These are phyloP conservation scores for Tolypocladium ophioglossoides DNA, from an alignment of 2,329 filamentous ascomycete species.

Conservation along the genomic window DNA sequence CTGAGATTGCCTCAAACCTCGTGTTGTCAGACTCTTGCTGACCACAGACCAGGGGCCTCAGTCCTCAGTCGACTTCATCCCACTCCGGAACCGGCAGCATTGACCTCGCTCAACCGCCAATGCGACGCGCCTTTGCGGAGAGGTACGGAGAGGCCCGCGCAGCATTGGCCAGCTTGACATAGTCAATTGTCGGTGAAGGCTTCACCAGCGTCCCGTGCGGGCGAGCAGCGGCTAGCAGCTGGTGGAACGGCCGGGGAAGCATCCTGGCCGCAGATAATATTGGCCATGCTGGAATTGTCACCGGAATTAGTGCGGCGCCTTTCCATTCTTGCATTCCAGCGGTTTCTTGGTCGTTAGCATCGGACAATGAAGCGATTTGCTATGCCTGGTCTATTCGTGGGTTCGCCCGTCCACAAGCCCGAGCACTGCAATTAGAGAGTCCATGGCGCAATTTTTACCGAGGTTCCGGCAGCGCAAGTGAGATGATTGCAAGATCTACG, in stretches of 20 bases:
- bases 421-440: neutral
- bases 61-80: neutral
- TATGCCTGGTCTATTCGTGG: neutral
- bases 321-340: neutral
- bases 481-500: neutral
- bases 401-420: neutral
- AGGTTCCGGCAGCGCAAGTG: neutral
- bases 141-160: neutral
- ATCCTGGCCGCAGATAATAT: neutral
- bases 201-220: neutral
- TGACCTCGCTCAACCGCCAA: neutral
- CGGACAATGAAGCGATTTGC: neutral
- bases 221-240: neutral
- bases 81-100: neutral
- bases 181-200: neutral
- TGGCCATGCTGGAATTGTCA: neutral
- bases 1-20: neutral
- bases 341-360: neutral
- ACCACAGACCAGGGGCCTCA: neutral
- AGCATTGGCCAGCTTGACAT: neutral
- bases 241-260: neutral
- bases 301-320: neutral
- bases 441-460: neutral
- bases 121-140: neutral
- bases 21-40: neutral